Base-by-base conservation (phyloP, 176 grass and related monocot genomes). In the Ananas comosus region DNA sequence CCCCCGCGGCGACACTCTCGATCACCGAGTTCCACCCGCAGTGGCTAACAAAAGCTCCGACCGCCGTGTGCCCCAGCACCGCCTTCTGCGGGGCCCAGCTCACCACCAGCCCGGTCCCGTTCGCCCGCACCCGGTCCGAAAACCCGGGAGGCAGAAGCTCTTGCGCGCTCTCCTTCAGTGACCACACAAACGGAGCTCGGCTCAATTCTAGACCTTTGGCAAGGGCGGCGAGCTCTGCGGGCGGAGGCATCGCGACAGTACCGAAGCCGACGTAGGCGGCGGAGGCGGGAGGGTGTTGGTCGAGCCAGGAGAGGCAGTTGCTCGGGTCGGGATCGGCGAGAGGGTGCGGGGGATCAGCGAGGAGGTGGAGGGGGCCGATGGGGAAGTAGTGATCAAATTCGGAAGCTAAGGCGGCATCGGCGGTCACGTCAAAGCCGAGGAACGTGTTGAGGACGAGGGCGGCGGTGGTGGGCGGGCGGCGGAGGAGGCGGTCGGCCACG, bases 1-100 rank as follows among this genome's bases (percentile, higher is more conserved):
- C 75, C 64, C 81, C 79, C 79, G 68, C 58, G 18, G 75, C 6
- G 3, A 82, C 29, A 3, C 51, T 71, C 66, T 91, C 88, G 53
- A 84, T 2, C 65, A 91, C 88, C 64, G 88, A 91, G 21, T 71
- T 76, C 88, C 88, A 91, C 13, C 88, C 84, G 59, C 75, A 82
- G 72, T 91, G 88, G 59, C 78, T 82, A 14, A 91, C 65, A 76
- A 87, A 87, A 8, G 85, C 84, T 9, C 88, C 88, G 23, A 87
- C 78, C 17, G 84, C 12, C 0, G 21, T 49, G 76, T 91, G 88
- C 11, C 76, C 74, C 68, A 91, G 85, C 72, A 87, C 88, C 27
- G 13, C 69, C 76, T 68, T 66, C 88, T 91, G 85, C 71, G 88
- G 88, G 16, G 88, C 84, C 88, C 88, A 87, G 1, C 75, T 76